A percentile compares a stretch with the other conserved stretches of the same genome.
Conservation (phyloP, 2,329 filamentous ascomycete species). For the Thielaviopsis cerberus region DNA sequence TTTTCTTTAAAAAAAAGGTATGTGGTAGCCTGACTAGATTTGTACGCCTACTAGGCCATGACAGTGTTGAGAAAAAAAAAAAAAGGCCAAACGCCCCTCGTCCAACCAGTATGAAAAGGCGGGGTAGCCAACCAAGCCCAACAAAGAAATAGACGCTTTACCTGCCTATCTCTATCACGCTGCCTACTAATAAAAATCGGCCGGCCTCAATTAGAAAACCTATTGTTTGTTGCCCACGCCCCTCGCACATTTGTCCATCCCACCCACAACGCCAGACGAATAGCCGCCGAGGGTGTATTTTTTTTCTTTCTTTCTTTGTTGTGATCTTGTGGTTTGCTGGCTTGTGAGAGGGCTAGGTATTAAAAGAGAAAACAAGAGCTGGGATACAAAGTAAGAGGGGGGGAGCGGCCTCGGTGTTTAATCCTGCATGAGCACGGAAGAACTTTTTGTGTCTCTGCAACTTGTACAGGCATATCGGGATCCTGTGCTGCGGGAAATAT, state of each 20-base stretch:
- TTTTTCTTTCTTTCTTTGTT: not conserved
- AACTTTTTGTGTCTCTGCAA: too few species aligned
- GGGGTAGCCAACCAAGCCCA: not conserved
- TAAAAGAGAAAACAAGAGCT: not conserved
- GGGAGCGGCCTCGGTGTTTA: not conserved
- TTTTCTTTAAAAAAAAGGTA: not conserved
- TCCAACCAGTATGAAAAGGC: not conserved
- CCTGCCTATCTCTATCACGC: not conserved
- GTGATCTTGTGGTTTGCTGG: not conserved
- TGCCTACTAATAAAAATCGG: not conserved
- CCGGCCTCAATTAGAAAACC: not conserved
- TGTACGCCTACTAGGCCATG: not conserved
- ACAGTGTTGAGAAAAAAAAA: too few species aligned
- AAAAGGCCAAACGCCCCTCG: not conserved
- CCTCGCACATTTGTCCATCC: too few species aligned
- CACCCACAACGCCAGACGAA: not conserved
- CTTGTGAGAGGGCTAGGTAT: not conserved
- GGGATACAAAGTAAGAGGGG: not conserved
- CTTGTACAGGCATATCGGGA: too few species aligned
- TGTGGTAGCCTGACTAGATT: not conserved
- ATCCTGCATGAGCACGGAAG: not conserved
- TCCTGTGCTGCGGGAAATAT: too few species aligned
- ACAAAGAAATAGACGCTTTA: not conserved
- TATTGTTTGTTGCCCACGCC: too few species aligned
- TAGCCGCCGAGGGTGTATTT: not conserved